Percentiles rank a stretch among this genome's conserved stretches.
These are phyloP conservation scores for Saccharomycopsis sp. DNA, from an alignment of 805 yeast genomes.

Conservation along the genomic window DNA sequence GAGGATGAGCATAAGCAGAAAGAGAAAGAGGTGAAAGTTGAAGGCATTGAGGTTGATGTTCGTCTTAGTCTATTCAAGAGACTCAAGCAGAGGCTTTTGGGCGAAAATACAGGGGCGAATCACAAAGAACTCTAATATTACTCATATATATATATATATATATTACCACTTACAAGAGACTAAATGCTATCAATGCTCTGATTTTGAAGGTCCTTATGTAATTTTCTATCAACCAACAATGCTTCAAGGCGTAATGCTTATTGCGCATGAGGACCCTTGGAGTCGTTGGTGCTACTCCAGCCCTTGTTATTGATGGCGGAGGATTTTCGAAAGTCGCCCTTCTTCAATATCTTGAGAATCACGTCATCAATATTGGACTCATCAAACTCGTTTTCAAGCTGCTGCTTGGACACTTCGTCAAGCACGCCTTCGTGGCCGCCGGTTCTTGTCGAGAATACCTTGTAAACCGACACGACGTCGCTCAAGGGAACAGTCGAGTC, in stretches of 20 bases:
- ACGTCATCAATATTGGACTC: conserved; percentile 42
- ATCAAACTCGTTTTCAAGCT: conserved; percentile 63
- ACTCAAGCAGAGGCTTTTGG: no score
- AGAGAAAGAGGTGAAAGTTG: no score
- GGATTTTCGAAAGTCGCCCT: conserved; percentile 45
- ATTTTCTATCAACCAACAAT: no score
- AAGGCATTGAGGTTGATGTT: no score
- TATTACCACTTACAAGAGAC: no score
- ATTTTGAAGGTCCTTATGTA: neutral
- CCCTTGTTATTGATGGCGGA: conserved; percentile 23
- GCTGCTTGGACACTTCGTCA: conserved; percentile 61
- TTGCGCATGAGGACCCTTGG: conserved; percentile 25
- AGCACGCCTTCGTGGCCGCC: conserved; percentile 63
- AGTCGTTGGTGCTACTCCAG: conserved; percentile 39
- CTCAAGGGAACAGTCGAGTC: conserved; percentile 48
- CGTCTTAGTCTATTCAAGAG: no score
- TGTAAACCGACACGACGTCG: conserved; percentile 53
- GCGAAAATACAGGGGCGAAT: no score
- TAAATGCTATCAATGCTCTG: neutral
- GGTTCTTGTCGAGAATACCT: conserved; percentile 55
- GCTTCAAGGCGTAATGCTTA: no score
- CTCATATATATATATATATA: no score
- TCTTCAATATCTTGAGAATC: conserved; percentile 46
- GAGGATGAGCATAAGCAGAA: no score
- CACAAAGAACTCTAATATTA: no score